These are phyloP conservation scores for Microdochium bolleyi DNA, from an alignment of 2,329 filamentous ascomycete genomes.

Conservation along the genomic window DNA sequence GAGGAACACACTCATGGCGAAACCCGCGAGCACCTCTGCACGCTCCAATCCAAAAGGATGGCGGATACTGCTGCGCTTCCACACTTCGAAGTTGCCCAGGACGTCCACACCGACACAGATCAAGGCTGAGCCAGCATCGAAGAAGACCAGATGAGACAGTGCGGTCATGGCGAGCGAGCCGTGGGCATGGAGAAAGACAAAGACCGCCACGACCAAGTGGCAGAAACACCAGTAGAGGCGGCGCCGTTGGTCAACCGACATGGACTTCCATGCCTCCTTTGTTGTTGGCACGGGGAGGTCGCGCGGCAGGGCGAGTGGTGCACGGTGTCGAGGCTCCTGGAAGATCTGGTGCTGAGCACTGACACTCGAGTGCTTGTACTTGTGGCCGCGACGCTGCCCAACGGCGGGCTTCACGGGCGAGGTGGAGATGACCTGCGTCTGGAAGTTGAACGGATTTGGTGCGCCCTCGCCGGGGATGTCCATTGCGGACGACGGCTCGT, in stretches of 20 bases:
- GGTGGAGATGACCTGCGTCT: slow-evolving; percentile 71
- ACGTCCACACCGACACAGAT: slow-evolving; percentile 91
- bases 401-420: slow-evolving; percentile 76
- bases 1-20: slow-evolving; percentile 91
- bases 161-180: slow-evolving; percentile 88
- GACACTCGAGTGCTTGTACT: slow-evolving; percentile 95
- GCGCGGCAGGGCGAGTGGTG: slow-evolving; percentile 81
- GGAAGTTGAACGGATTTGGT: slow-evolving; percentile 84
- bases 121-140: slow-evolving; percentile 86
- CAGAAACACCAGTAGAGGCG: slow-evolving; percentile 85
- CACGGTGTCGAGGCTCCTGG: slow-evolving; percentile 78
- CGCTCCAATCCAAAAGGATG: slow-evolving; percentile 92
- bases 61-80: slow-evolving; percentile 84
- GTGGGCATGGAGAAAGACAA: slow-evolving; percentile 78
- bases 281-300: slow-evolving; percentile 87
- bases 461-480: slow-evolving; percentile 21
- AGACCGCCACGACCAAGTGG: slow-evolving; percentile 74
- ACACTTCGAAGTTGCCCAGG: slow-evolving; percentile 93
- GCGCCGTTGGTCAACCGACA: slow-evolving; percentile 79
- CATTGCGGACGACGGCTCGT: slow-evolving; percentile 23
- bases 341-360: slow-evolving; percentile 88
- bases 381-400: slow-evolving; percentile 86
- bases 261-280: slow-evolving; percentile 79
- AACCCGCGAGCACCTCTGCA: slow-evolving; percentile 87
- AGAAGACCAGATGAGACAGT: slow-evolving; percentile 86